A percentile compares a stretch with the other conserved stretches of the same genome.
phyloP scores from a whole-genome alignment of 2,329 filamentous ascomycete species.

The Penicillium glabrum region DNA sequence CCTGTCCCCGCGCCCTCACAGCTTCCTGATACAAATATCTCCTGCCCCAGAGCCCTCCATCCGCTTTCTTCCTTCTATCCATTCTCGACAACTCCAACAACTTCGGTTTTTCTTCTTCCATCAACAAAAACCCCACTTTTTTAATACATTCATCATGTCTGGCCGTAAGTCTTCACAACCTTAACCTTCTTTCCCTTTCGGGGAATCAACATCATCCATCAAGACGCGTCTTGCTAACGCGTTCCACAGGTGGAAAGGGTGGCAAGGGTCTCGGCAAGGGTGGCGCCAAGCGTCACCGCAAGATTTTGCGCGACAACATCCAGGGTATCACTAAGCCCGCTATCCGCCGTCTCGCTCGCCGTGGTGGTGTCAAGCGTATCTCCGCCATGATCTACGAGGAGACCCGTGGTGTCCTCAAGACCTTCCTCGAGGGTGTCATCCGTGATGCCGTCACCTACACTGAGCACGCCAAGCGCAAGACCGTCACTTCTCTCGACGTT shows the following conservation, averaged over 20 bases:
- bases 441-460: conserved; percentile 79
- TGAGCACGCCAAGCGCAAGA: conserved; percentile 74
- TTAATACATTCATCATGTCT: conserved; percentile 53
- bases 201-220: background rate
- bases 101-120: conserved; percentile 19
- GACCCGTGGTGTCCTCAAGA: conserved; percentile 79
- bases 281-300: conserved; percentile 97
- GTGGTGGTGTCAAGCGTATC: conserved; percentile 99
- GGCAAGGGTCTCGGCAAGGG: conserved; percentile 98
- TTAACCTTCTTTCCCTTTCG: conserved; percentile 1
- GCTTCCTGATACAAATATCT: conserved; percentile 42
- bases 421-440: conserved; percentile 80
- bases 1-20: conserved; percentile 25
- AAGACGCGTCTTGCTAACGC: conserved; percentile 35
- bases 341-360: conserved; percentile 95
- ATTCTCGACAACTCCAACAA: conserved; percentile 22
- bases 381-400: conserved; percentile 91
- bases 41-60: conserved; percentile 27
- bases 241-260: conserved; percentile 76
- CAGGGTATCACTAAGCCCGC: conserved; percentile 99
- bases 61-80: conserved; percentile 23
- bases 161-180: conserved; percentile 51
- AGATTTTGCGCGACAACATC: conserved; percentile 99
- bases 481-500: conserved; percentile 58
- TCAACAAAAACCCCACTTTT: conserved; percentile 12